Percentiles rank a stretch among this genome's conserved stretches.
Conservation (phyloP, 2,329 filamentous ascomycete species). For the Chaetomiaceae sp. region DNA sequence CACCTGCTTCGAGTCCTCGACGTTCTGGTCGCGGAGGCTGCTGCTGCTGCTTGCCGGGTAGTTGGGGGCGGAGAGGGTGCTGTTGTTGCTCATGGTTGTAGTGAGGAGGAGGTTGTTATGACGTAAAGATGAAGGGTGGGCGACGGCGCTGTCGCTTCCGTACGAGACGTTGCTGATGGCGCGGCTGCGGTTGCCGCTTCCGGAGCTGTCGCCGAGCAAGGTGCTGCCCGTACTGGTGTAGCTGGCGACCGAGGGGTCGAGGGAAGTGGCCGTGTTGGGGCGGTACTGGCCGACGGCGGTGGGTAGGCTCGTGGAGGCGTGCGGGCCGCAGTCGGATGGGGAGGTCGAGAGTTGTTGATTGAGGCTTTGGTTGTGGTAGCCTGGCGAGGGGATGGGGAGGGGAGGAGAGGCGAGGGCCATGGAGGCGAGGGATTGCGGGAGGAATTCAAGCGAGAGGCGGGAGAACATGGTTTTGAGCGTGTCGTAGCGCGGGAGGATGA, state of each 20-base stretch:
- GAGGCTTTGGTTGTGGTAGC: constrained; percentile 28
- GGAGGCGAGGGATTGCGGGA: constrained; percentile 50
- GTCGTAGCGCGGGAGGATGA: constrained; percentile 87
- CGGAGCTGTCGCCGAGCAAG: constrained; percentile 61
- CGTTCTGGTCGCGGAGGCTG: constrained; percentile 53
- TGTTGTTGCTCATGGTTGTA: constrained; percentile 20
- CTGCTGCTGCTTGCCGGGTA: constrained; percentile 16
- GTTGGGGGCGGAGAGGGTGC: constrained; percentile 23
- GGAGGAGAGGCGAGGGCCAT: constrained; percentile 50
- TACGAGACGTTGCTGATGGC: constrained; percentile 82
- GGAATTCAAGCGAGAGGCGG: constrained; percentile 76
- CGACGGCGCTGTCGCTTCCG: constrained; percentile 40
- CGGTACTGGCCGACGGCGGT: constrained; percentile 35
- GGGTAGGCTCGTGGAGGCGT: constrained; percentile 34
- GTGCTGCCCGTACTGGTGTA: constrained; percentile 78
- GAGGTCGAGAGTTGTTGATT: constrained; percentile 44
- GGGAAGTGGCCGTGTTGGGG: constrained; percentile 68
- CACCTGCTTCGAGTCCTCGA: constrained; percentile 70
- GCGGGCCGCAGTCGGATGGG: constrained; percentile 39
- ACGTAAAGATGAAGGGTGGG: constrained; percentile 9
- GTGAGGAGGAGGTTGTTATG: constrained; percentile 8
- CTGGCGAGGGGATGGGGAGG: constrained; percentile 41
- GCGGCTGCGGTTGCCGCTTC: constrained; percentile 61
- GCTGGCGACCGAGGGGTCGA: constrained; percentile 70
- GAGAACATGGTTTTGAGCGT: constrained; percentile 86